Conservation (phyloP, 2,329 filamentous ascomycete genomes). For the Colletotrichum higginsianum region DNA sequence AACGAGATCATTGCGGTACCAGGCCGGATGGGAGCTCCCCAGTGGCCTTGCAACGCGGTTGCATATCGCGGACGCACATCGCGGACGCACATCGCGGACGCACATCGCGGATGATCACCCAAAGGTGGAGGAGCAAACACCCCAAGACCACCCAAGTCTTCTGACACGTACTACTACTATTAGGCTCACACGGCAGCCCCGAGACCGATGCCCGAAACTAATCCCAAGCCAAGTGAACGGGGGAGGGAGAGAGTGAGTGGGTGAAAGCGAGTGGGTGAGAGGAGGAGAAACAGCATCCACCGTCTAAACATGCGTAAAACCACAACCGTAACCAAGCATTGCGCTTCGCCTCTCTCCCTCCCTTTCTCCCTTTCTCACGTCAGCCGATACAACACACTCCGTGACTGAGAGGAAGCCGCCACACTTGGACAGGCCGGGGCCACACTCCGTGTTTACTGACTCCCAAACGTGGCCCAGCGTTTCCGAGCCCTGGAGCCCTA, state of each 20-base stretch:
- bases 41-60: neutral
- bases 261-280: neutral
- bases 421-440: neutral
- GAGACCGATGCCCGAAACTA: neutral
- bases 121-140: neutral
- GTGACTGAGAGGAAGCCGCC: neutral
- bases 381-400: neutral
- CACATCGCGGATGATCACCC: neutral
- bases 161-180: neutral
- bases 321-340: constrained; percentile 11
- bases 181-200: neutral
- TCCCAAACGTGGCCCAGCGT: constrained; percentile 35
- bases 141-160: neutral
- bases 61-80: constrained; percentile 16
- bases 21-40: neutral
- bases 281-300: constrained; percentile 13
- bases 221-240: neutral
- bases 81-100: no score
- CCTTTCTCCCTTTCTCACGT: neutral
- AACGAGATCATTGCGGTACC: neutral
- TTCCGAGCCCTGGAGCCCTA: constrained; percentile 23
- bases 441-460: constrained; percentile 25
- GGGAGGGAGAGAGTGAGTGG: no score
- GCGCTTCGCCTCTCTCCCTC: constrained; percentile 16
- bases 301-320: constrained; percentile 28